Evolutionary conservation across 1,284 basidiomycete species (phyloP).

Genomic region (Xerocomus cyaneibrunnescens): DNA sequence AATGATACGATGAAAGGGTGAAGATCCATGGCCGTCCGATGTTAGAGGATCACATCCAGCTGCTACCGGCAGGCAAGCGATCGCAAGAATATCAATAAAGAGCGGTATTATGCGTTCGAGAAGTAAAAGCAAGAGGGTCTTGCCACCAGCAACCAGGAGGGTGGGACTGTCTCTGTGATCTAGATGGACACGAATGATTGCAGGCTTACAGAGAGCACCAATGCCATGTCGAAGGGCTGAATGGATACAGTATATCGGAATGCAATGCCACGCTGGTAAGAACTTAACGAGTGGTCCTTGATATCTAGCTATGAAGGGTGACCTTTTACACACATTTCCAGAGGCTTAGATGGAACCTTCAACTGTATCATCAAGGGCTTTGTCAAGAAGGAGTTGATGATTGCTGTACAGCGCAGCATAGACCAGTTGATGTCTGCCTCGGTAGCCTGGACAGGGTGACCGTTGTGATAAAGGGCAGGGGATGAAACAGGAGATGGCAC

Average conservation of each 20-base stretch:
- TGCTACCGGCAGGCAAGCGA: neutral
- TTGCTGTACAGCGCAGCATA: neutral
- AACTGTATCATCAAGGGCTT: conserved; percentile 2
- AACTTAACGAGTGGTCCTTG: neutral
- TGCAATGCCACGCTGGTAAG: neutral
- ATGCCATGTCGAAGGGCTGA: neutral
- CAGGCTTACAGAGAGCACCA: neutral
- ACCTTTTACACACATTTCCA: neutral
- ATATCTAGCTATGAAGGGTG: neutral
- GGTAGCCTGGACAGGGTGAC: neutral
- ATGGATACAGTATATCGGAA: neutral
- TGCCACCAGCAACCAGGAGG: neutral
- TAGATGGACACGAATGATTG: neutral
- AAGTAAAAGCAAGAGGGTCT: neutral
- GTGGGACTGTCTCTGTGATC: neutral
- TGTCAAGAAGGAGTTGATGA: conserved; percentile 1
- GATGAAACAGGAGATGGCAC: neutral
- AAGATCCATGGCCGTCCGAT: neutral
- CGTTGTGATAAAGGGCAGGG: neutral
- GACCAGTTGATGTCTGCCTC: neutral
- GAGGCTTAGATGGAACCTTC: neutral
- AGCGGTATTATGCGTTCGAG: neutral
- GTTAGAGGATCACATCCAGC: neutral
- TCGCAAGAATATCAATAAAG: neutral
- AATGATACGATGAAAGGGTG: neutral